A percentile compares a stretch with the other conserved stretches of the same genome.
Evolutionary conservation across 1,284 basidiomycete genomes (phyloP).

Genomic region (Agaricales sp.): DNA sequence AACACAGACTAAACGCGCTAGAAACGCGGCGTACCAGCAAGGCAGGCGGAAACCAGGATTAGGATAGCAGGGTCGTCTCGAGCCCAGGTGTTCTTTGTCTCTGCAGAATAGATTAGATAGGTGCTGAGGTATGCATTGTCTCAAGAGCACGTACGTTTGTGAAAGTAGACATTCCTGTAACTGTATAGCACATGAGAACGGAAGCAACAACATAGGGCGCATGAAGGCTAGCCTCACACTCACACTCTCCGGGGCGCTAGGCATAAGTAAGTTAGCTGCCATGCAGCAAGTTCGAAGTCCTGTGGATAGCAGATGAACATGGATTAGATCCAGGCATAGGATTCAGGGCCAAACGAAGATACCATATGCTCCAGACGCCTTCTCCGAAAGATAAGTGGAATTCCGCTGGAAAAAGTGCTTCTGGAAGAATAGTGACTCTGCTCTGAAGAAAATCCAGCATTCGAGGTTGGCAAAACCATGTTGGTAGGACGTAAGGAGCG

Average conservation of each 20-base stretch:
- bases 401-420: slow-evolving; percentile 34
- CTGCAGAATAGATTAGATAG: slow-evolving; percentile 26
- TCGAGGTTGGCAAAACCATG: slow-evolving; percentile 47
- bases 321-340: slow-evolving; percentile 5
- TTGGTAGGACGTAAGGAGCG: slow-evolving; percentile 21
- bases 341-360: slow-evolving; percentile 14
- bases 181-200: slow-evolving; percentile 25
- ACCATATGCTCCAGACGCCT: slow-evolving; percentile 84
- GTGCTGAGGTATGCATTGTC: slow-evolving; percentile 3
- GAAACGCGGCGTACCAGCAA: slow-evolving; percentile 39
- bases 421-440: slow-evolving; percentile 23
- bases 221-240: slow-evolving; percentile 23
- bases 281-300: slow-evolving; percentile 93
- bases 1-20: neutral
- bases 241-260: slow-evolving; percentile 86
- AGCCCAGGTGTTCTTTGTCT: slow-evolving; percentile 98
- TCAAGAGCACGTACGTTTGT: slow-evolving; percentile 55
- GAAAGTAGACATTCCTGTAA: slow-evolving; percentile 87
- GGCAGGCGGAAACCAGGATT: slow-evolving; percentile 70
- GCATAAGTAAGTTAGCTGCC: slow-evolving; percentile 89
- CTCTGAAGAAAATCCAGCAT: slow-evolving; percentile 33
- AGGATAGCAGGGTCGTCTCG: slow-evolving; percentile 92
- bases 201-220: slow-evolving; percentile 1
- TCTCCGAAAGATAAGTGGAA: slow-evolving; percentile 72
- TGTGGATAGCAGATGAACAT: slow-evolving; percentile 26